Conservation (phyloP, 2,329 filamentous ascomycete species). For the Nemania abortiva region DNA sequence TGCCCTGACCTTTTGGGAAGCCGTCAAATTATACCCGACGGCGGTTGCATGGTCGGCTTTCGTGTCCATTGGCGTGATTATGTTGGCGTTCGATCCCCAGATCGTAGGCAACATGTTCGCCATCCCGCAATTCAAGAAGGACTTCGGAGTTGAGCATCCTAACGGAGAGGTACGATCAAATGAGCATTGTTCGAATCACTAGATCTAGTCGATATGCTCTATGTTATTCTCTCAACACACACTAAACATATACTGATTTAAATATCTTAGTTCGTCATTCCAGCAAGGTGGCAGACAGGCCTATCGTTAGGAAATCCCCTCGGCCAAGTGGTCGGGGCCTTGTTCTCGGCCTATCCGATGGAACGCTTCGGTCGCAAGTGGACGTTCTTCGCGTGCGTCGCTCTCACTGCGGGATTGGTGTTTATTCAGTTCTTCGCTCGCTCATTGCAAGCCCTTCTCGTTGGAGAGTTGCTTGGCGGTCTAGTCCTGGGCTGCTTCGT, state of each 20-base stretch:
- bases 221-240: neutral
- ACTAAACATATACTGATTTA: conserved; percentile 9
- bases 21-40: conserved; percentile 58
- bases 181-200: conserved; percentile 9
- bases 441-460: conserved; percentile 66
- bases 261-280: conserved; percentile 43
- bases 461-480: conserved; percentile 71
- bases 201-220: neutral
- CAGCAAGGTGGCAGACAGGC: conserved; percentile 61
- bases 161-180: conserved; percentile 49
- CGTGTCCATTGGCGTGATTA: conserved; percentile 70
- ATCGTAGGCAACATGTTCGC: conserved; percentile 71
- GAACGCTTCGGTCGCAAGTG: conserved; percentile 59
- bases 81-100: conserved; percentile 74
- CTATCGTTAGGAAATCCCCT: conserved; percentile 67
- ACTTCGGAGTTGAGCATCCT: conserved; percentile 49
- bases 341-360: conserved; percentile 62
- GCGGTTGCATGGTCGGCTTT: conserved; percentile 68
- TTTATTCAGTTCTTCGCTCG: conserved; percentile 74
- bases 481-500: conserved; percentile 72
- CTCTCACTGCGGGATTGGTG: conserved; percentile 64
- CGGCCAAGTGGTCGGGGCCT: conserved; percentile 67
- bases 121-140: conserved; percentile 53
- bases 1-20: conserved; percentile 55
- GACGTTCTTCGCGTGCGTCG: conserved; percentile 60